Percentiles rank a stretch among this genome's conserved stretches.
Conservation (phyloP, 1,284 basidiomycete species). For the Rhodotorula sp. region DNA sequence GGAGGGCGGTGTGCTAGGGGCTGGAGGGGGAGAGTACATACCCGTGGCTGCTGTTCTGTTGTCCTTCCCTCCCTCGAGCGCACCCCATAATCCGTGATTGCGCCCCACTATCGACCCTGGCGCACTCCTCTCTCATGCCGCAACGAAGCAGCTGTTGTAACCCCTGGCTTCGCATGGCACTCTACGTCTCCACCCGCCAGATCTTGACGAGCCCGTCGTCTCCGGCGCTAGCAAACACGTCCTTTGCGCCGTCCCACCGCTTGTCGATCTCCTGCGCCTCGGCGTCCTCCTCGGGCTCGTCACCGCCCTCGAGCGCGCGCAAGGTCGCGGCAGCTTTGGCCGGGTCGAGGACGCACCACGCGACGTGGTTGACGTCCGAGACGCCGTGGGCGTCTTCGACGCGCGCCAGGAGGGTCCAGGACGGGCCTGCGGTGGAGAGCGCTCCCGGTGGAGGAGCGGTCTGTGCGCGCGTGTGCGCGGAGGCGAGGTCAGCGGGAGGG, state of each 20-base stretch:
- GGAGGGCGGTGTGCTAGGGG: background rate
- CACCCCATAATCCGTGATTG: too few relatives aligned
- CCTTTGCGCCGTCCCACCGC: conserved; percentile 56
- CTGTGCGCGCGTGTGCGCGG: conserved; percentile 1
- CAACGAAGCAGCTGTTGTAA: too few relatives aligned
- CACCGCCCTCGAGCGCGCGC: conserved; percentile 33
- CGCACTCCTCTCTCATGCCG: background rate
- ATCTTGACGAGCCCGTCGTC: conserved; percentile 74
- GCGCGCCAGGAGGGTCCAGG: conserved; percentile 52
- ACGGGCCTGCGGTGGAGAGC: conserved; percentile 28
- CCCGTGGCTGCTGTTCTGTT: too few relatives aligned
- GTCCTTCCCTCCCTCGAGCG: too few relatives aligned
- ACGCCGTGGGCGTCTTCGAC: conserved; percentile 67
- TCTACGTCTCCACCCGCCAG: conserved; percentile 56
- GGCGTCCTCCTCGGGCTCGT: conserved; percentile 26
- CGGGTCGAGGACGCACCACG: conserved; percentile 62
- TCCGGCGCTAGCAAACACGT: conserved; percentile 72
- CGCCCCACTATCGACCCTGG: too few relatives aligned
- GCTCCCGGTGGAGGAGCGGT: conserved; percentile 41
- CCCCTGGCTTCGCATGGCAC: too few relatives aligned
- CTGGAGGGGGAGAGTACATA: background rate
- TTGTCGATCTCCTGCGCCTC: conserved; percentile 30
- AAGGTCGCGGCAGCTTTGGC: conserved; percentile 18
- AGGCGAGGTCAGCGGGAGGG: too few relatives aligned
- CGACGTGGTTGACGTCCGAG: conserved; percentile 73